Conservation (phyloP, 768 basidiomycete genomes). For the Xerocomus potaroensis region DNA sequence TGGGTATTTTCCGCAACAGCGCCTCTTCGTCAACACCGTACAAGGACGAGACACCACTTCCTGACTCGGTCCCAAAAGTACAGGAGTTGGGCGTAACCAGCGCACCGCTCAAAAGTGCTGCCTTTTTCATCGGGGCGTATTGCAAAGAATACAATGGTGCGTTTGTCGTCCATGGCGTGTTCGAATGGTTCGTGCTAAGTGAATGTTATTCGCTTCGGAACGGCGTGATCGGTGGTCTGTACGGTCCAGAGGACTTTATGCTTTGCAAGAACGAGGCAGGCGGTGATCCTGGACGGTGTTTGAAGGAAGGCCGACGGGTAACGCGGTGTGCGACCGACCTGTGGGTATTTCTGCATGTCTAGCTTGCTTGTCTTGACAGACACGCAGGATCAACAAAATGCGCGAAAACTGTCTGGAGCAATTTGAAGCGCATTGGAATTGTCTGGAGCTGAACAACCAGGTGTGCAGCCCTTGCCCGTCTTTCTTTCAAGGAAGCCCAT, state of each 20-base stretch:
- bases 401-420: slow-evolving; percentile 83
- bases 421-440: slow-evolving; percentile 92
- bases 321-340: slow-evolving; percentile 93
- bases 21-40: slow-evolving; percentile 46
- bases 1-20: slow-evolving; percentile 52
- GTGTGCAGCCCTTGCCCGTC: slow-evolving; percentile 42
- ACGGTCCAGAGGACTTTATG: slow-evolving; percentile 81
- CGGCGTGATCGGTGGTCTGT: background rate
- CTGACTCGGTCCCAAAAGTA: slow-evolving; percentile 68
- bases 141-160: slow-evolving; percentile 96
- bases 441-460: slow-evolving; percentile 93
- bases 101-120: slow-evolving; percentile 91
- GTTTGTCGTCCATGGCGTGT: slow-evolving; percentile 33
- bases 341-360: slow-evolving; percentile 46
- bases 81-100: slow-evolving; percentile 86
- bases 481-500: background rate
- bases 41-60: slow-evolving; percentile 63
- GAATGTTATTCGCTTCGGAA: background rate
- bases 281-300: slow-evolving; percentile 79
- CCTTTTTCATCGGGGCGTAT: slow-evolving; percentile 93
- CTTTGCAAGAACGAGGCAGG: slow-evolving; percentile 92
- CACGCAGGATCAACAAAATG: slow-evolving; percentile 81
- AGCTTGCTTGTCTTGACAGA: background rate
- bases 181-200: slow-evolving; percentile 9
- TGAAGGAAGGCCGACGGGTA: slow-evolving; percentile 93